Evolutionary conservation across 768 basidiomycete species (phyloP), one percentile per base, ranked within the genome.

Genomic region (Gymnopilus dilepis): DNA sequence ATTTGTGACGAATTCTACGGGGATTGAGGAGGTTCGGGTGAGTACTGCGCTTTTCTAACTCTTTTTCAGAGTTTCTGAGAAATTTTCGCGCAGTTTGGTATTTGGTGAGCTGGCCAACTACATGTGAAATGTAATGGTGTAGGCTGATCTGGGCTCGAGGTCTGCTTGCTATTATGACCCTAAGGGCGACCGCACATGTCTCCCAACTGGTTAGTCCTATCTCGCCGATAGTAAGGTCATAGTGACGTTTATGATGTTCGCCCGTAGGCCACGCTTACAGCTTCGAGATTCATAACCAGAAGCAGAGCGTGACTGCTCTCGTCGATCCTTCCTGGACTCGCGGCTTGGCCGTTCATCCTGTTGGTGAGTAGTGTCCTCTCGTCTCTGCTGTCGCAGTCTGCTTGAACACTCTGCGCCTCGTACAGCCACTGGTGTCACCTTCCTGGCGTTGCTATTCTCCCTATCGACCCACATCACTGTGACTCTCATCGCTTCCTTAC

Each of bases 301-400:
- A 76, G 21, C 70, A 69, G n/a, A 75, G 77, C 41, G 64, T 76
- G 4, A 73, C 72, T 45, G 78, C 80, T 19, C 74, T 72, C 51
- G 80, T 91, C 59, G 80, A 73, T 3, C 67, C 84, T 0, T 81
- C 85, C 1, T 91, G 89, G 87, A 94, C 91, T 6, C 83, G 84
- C 38, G 91, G 90, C 4, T 82, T 93, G 6, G 89, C 85, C 2
- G 78, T 91, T 26, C 90, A 91, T 65, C 90, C 91, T 15, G 84
- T 91, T 55, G 91, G 91, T 90, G 65, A 52, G 87, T 77, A 3
- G n/a, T 34, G 12, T 53, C 28, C n/a, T 45, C 28, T 41, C 45
- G 42, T 52, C 53, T 34, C 31, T 15, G 33, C 21, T 45, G 30
- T 50, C 26, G 43, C 21, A 47, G 61, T 19, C n/a, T 17, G 56